These are phyloP conservation scores for Colletotrichum tamarilloi DNA, from an alignment of 2,329 filamentous ascomycete genomes.

Conservation along the genomic window DNA sequence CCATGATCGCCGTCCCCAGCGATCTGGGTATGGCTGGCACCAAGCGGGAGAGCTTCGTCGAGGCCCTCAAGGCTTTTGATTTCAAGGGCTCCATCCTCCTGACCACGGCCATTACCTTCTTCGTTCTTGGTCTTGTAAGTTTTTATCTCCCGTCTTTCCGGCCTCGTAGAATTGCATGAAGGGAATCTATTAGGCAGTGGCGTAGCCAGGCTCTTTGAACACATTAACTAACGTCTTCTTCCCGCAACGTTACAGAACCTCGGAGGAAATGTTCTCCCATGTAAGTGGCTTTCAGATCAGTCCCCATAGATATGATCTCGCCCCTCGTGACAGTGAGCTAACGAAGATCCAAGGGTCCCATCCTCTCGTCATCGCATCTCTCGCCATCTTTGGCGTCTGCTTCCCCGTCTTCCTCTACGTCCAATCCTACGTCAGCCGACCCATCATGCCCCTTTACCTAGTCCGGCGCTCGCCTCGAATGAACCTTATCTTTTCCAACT, in stretches of 20 bases:
- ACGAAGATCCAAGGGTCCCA: conserved; percentile 59
- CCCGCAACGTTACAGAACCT: conserved; percentile 56
- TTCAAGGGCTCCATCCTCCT: conserved; percentile 64
- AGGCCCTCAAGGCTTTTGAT: conserved; percentile 68
- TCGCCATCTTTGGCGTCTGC: conserved; percentile 58
- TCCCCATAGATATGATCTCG: too few relatives aligned
- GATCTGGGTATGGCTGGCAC: conserved; percentile 61
- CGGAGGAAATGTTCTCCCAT: conserved; percentile 65
- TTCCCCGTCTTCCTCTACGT: conserved; percentile 64
- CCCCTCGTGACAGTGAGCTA: neutral
- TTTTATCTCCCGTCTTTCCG: neutral
- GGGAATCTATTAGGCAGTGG: neutral
- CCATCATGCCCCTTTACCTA: conserved; percentile 70
- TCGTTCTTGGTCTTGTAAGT: conserved; percentile 69
- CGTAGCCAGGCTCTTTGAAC: neutral
- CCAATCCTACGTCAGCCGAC: conserved; percentile 61
- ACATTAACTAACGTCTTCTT: conserved; percentile 5
- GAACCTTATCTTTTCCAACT: conserved; percentile 68
- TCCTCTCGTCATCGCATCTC: conserved; percentile 64
- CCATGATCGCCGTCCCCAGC: conserved; percentile 59
- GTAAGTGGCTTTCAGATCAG: too few relatives aligned
- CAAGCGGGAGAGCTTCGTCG: conserved; percentile 54
- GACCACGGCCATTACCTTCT: conserved; percentile 63
- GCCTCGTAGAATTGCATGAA: too few relatives aligned
- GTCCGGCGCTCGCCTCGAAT: conserved; percentile 62